A percentile compares a stretch with the other conserved stretches of the same genome.
Evolutionary conservation across 768 basidiomycete genomes (phyloP).

Genomic region (Boletus reticulatus): DNA sequence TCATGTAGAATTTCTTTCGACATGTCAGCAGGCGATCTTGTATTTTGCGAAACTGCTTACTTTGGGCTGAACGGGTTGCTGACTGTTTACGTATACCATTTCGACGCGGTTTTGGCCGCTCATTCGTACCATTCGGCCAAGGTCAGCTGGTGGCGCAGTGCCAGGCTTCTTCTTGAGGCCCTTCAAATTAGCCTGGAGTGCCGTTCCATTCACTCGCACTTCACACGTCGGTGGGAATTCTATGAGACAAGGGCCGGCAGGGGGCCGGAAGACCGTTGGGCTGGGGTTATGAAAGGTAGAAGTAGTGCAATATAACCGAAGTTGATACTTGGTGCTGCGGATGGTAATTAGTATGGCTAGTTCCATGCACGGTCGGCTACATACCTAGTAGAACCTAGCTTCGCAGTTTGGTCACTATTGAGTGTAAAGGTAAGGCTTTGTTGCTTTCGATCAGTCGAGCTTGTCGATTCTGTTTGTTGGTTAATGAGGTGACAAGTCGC

Average conservation of each 20-base stretch:
- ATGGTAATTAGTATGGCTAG: slow-evolving; percentile 9
- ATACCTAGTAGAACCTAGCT: slow-evolving; percentile 58
- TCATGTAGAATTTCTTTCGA: slow-evolving; percentile 91
- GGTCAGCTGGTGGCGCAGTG: slow-evolving; percentile 87
- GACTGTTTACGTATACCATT: slow-evolving; percentile 89
- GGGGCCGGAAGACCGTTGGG: slow-evolving; percentile 50
- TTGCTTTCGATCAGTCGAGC: slow-evolving; percentile 72
- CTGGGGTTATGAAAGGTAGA: slow-evolving; percentile 64
- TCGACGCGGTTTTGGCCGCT: slow-evolving; percentile 66
- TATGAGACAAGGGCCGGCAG: slow-evolving; percentile 61
- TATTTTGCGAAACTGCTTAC: slow-evolving; percentile 36
- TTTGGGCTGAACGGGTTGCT: slow-evolving; percentile 71
- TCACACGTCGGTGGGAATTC: slow-evolving; percentile 93
- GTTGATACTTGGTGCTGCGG: slow-evolving; percentile 65
- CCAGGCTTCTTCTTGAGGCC: slow-evolving; percentile 95
- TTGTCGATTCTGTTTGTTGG: slow-evolving; percentile 60
- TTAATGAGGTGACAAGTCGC: slow-evolving; percentile 1
- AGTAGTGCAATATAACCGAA: slow-evolving; percentile 88
- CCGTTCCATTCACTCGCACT: slow-evolving; percentile 76
- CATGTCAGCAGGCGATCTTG: slow-evolving; percentile 6
- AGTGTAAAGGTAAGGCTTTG: slow-evolving; percentile 63
- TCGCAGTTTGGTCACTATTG: slow-evolving; percentile 58
- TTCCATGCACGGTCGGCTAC: slow-evolving; percentile 17
- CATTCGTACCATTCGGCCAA: slow-evolving; percentile 41
- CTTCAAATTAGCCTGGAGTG: slow-evolving; percentile 74